These are phyloP conservation scores for Phytopythium chamaehyphon DNA, from an alignment of 352 stramenopile species.

Conservation along the genomic window DNA sequence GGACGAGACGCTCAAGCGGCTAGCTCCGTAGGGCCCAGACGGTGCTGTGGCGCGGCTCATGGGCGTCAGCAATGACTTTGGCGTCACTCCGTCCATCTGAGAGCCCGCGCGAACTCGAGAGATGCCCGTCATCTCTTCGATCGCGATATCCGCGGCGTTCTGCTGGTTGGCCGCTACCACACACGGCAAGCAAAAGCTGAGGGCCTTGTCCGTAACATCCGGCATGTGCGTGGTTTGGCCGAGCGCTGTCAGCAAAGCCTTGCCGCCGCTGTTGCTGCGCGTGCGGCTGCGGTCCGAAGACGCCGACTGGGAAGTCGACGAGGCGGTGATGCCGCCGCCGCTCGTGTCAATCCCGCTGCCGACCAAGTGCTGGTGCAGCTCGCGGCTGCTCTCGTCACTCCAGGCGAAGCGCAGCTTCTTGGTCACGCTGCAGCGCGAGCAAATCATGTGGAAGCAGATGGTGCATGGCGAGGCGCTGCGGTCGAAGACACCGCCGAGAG, in stretches of 20 bases:
- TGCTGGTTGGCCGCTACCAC: constrained; percentile 36
- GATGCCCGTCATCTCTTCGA: constrained; percentile 28
- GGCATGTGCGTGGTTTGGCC: constrained; percentile 14
- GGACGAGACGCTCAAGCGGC: background rate
- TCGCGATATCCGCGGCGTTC: constrained; percentile 31
- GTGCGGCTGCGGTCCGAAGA: constrained; percentile 23
- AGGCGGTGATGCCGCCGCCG: constrained; percentile 6
- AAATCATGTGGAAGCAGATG: constrained; percentile 32
- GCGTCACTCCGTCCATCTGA: background rate
- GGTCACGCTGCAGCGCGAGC: constrained; percentile 38
- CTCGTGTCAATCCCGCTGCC: constrained; percentile 1
- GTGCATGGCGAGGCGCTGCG: constrained; percentile 24
- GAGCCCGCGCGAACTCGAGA: constrained; percentile 1
- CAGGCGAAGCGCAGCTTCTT: constrained; percentile 45
- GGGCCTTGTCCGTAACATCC: constrained; percentile 35
- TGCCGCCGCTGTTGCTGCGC: constrained; percentile 11
- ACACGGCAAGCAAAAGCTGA: constrained; percentile 49
- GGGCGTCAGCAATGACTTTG: constrained; percentile 3
- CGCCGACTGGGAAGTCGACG: constrained; percentile 10
- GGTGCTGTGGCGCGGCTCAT: constrained; percentile 8
- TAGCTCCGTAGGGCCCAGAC: background rate
- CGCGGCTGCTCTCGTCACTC: constrained; percentile 13
- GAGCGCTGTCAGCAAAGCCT: background rate
- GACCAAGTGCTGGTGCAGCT: constrained; percentile 1
- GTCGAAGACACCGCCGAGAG: constrained; percentile 27